Conservation (phyloP, 2,329 filamentous ascomycete genomes). For the Ophiostoma sp. region DNA sequence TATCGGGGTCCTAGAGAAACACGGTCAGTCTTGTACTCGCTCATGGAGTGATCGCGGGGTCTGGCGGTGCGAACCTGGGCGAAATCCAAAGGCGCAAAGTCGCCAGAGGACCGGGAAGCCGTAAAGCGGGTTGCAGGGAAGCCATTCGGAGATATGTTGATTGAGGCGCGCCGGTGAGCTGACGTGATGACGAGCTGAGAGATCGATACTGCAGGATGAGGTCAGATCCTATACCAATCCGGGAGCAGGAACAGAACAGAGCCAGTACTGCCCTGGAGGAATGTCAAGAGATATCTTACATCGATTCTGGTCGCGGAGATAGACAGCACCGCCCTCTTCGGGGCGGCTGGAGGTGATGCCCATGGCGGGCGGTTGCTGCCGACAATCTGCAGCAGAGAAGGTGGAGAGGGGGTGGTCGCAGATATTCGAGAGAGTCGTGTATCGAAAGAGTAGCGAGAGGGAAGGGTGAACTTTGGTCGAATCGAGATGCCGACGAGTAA, state of each 20-base stretch:
- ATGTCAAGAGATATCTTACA: constrained; percentile 52
- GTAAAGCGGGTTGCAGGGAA: constrained; percentile 77
- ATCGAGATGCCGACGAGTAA: not conserved
- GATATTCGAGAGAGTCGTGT: not conserved
- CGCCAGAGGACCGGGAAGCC: constrained; percentile 65
- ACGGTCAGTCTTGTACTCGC: not conserved
- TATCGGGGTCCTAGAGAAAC: constrained; percentile 66
- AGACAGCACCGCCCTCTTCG: constrained; percentile 75
- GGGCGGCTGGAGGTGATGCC: constrained; percentile 85
- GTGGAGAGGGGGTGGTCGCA: not conserved
- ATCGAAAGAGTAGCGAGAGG: not conserved
- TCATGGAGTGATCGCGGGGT: not conserved
- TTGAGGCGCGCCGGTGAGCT: constrained; percentile 66
- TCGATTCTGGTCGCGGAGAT: constrained; percentile 85
- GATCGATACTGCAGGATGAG: constrained; percentile 64
- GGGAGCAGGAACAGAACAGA: not conserved
- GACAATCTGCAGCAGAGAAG: constrained; percentile 1
- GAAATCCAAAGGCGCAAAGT: constrained; percentile 77
- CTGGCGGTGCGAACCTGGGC: constrained; percentile 62
- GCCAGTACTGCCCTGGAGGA: not conserved
- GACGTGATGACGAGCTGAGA: constrained; percentile 77
- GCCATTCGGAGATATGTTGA: constrained; percentile 76
- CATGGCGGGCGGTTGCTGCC: constrained; percentile 52
- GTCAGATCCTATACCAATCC: not conserved
- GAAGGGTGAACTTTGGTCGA: not conserved